These are phyloP conservation scores for Rhodotorula paludigena DNA, from an alignment of 768 basidiomycete species.

Conservation along the genomic window DNA sequence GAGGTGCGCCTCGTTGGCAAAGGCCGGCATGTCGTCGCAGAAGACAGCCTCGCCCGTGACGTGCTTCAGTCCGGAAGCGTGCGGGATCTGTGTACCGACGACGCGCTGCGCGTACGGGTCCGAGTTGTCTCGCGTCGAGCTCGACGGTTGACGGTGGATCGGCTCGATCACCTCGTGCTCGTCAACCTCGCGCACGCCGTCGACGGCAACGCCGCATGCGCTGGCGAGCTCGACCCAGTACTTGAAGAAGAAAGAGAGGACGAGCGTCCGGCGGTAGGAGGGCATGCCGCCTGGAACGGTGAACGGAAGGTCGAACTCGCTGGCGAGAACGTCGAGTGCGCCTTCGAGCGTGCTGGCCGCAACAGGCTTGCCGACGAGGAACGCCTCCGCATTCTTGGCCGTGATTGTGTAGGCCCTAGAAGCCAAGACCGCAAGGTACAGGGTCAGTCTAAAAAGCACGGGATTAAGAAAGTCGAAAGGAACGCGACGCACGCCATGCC, in stretches of 20 bases:
- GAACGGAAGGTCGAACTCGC: slow-evolving; percentile 39
- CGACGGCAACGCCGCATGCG: slow-evolving; percentile 22
- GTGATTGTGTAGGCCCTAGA: slow-evolving; percentile 35
- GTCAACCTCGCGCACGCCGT: slow-evolving; percentile 2
- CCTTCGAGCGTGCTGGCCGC: slow-evolving; percentile 30
- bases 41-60: slow-evolving; percentile 42
- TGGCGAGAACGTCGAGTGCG: slow-evolving; percentile 36
- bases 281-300: slow-evolving; percentile 43
- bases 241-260: slow-evolving; percentile 41
- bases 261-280: slow-evolving; percentile 39
- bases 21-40: slow-evolving; percentile 40
- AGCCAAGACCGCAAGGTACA: background rate
- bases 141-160: slow-evolving; percentile 37
- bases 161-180: slow-evolving; percentile 2
- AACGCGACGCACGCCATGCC: slow-evolving; percentile 43
- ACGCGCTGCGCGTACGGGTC: slow-evolving; percentile 39
- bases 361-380: slow-evolving; percentile 34
- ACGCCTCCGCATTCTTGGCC: slow-evolving; percentile 31
- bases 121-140: slow-evolving; percentile 39
- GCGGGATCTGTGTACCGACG: slow-evolving; percentile 38
- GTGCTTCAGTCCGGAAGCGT: slow-evolving; percentile 41
- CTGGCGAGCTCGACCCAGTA: slow-evolving; percentile 39
- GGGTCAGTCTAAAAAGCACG: background rate
- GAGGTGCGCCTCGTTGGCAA: slow-evolving; percentile 37
- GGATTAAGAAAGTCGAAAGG: too few species aligned